Percentiles rank a stretch among this genome's conserved stretches.
Conservation (phyloP, 2,329 filamentous ascomycete genomes). For the Xylariaceae sp. region DNA sequence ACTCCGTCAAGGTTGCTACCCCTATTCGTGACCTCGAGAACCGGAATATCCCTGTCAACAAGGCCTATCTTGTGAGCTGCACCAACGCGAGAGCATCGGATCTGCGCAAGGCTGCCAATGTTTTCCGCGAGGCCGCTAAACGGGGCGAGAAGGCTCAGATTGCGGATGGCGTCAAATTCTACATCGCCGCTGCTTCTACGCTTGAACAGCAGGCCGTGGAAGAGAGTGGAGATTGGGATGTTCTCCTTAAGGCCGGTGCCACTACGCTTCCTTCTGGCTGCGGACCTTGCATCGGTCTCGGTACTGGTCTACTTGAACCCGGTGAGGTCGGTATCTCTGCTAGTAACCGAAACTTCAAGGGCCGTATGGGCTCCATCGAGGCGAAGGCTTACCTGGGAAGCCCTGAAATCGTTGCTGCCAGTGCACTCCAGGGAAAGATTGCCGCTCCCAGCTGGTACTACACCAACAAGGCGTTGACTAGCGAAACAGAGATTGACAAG, state of each 20-base stretch:
- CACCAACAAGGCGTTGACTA: not conserved
- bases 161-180: constrained; percentile 72
- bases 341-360: constrained; percentile 63
- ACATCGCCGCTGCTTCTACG: constrained; percentile 80
- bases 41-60: constrained; percentile 71
- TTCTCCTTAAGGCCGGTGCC: constrained; percentile 74
- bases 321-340: constrained; percentile 85
- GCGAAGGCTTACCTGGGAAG: constrained; percentile 41
- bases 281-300: constrained; percentile 81
- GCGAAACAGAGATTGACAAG: not conserved
- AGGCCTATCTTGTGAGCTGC: constrained; percentile 83
- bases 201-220: constrained; percentile 74
- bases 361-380: not conserved
- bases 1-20: constrained; percentile 82
- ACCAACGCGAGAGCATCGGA: constrained; percentile 83
- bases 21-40: constrained; percentile 68
- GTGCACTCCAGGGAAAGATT: constrained; percentile 71
- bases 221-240: constrained; percentile 78
- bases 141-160: constrained; percentile 61
- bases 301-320: constrained; percentile 32
- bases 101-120: constrained; percentile 71
- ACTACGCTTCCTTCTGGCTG: constrained; percentile 66
- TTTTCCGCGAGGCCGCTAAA: constrained; percentile 70
- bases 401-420: constrained; percentile 88
- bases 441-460: constrained; percentile 57